Base-by-base conservation (phyloP, 805 yeast species). In the Ogataea degrootiae region DNA sequence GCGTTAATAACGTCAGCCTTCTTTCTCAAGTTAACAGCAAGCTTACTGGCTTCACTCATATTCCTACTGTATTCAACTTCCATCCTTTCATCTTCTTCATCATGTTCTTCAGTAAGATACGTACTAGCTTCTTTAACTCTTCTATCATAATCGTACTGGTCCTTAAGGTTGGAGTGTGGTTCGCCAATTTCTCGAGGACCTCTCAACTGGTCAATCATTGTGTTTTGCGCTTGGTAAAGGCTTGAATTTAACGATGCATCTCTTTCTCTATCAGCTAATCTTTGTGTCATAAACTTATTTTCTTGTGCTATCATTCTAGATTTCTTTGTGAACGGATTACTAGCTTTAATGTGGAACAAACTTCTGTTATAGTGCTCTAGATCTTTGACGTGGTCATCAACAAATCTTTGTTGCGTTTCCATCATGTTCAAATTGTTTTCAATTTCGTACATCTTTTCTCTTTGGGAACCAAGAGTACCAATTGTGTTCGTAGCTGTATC, bases 381-480 rank as follows among this genome's bases (percentile, higher is more conserved):
- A 59, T 91, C 91, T 44, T 76, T 77, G 34, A 92, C 92, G 65
- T 87, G 87, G 38, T 82, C 87, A 53, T 85, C 90, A 5, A 96
- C 96, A 46, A 87, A 78, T 56, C 82, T 73, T 49, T 87, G 87
- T 63, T 90, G 96, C 3, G 88, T 83, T 49, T 83, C 85, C 44
- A 95, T 88, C 46, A 87, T 69, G 45, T 86, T 79, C 55, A 92
- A 70, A 54, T 83, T 83, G 54, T 80, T 79, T 62, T 94, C 97
- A 19, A 91, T 82, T 59, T 80, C 81, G 64, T 85, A 87, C 53
- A 94, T 72, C 42, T 88, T 75, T 62, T 90, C 97, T 48, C 94
- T 82, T 66, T 94, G 98, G n/a, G 91, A 79, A 23, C 99, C 99
- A 42, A 94, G 75, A 80, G 88, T 80, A 29, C 97, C 97, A 52